phyloP scores from a whole-genome alignment of 768 basidiomycete species.

The Vararia minispora region DNA sequence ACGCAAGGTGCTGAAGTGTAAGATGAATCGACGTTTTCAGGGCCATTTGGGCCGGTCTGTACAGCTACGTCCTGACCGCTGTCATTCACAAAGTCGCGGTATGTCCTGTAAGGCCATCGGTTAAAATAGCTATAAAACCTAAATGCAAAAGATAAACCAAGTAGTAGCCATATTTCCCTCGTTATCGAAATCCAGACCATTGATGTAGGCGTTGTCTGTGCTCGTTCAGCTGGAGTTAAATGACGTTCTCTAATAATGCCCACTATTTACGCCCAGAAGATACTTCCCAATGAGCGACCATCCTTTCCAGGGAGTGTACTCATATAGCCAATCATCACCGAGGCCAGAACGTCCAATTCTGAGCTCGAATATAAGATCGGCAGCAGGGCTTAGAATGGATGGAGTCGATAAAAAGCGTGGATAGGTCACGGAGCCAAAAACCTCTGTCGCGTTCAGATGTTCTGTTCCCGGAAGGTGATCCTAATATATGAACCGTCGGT shows the following conservation, averaged over 20 bases:
- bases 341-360: conserved; percentile 25
- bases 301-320: conserved; percentile 19
- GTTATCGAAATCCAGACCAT: conserved; percentile 26
- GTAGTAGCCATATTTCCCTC: conserved; percentile 20
- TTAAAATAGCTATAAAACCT: neutral
- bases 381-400: neutral
- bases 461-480: conserved; percentile 24
- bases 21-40: conserved; percentile 21
- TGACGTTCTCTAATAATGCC: neutral
- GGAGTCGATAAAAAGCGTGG: conserved; percentile 20
- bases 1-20: neutral
- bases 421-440: conserved; percentile 27
- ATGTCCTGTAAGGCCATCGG: conserved; percentile 20
- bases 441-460: conserved; percentile 18
- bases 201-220: conserved; percentile 28
- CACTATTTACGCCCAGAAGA: conserved; percentile 27
- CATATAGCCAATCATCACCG: conserved; percentile 28
- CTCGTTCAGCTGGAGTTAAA: too few relatives aligned
- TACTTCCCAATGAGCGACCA: conserved; percentile 24
- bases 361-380: conserved; percentile 24
- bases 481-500: conserved; percentile 7
- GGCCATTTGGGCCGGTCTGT: conserved; percentile 28
- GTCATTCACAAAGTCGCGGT: conserved; percentile 28
- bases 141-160: conserved; percentile 16
- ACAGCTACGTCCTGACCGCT: conserved; percentile 27